Conservation (phyloP, 1,284 basidiomycete species). For the Ganoderma lingzhi region DNA sequence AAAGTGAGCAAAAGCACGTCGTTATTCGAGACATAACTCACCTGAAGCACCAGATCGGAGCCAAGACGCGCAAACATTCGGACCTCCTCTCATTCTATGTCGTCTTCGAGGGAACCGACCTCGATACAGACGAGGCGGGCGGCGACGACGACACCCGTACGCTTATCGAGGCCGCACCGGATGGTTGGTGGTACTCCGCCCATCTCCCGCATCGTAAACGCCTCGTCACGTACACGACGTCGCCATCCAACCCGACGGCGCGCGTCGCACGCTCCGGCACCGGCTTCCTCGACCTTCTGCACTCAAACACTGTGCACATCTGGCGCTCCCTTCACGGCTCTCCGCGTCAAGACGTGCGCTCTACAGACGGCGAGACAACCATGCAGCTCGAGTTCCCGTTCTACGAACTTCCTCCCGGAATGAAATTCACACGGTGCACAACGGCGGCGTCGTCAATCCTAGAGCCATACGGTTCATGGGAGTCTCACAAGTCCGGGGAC, state of each 20-base stretch:
- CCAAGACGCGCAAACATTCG: conserved; percentile 37
- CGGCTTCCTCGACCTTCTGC: conserved; percentile 42
- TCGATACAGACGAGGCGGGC: conserved; percentile 5
- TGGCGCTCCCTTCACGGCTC: background rate
- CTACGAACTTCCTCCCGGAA: conserved; percentile 11
- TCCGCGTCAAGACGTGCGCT: background rate
- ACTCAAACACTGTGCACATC: conserved; percentile 27
- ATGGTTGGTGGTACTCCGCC: conserved; percentile 48
- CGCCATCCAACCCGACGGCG: conserved; percentile 38
- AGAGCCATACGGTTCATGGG: conserved; percentile 32
- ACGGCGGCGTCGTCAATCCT: conserved; percentile 41
- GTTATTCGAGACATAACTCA: background rate
- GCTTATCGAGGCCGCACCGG: conserved; percentile 44
- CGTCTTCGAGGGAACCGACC: conserved; percentile 34
- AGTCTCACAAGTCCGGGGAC: conserved; percentile 13
- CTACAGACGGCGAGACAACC: conserved; percentile 23
- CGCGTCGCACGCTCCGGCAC: conserved; percentile 39
- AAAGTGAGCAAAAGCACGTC: conserved; percentile 35
- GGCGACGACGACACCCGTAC: conserved; percentile 43
- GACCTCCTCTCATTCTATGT: conserved; percentile 44
- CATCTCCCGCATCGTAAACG: conserved; percentile 40
- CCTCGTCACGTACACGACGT: conserved; percentile 45
- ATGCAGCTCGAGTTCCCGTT: conserved; percentile 1
- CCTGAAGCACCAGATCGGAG: conserved; percentile 36
- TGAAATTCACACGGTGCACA: conserved; percentile 38